phyloP scores from a whole-genome alignment of 106 monocot species.

The Allium sativum region DNA sequence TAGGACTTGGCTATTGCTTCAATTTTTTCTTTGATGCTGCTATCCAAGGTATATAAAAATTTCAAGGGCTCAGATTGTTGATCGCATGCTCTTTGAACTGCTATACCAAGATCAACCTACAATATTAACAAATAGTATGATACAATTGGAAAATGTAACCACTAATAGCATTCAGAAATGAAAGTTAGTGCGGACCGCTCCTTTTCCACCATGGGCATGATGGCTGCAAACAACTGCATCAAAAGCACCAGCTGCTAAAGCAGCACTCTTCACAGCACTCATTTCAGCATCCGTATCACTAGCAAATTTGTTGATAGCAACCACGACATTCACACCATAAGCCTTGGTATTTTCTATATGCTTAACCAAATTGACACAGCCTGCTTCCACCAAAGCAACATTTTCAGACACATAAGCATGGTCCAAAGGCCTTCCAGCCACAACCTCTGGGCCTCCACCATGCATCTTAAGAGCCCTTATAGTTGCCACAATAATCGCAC shows the following conservation, averaged over 20 bases:
- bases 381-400: constrained; percentile 80
- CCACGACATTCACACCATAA: constrained; percentile 96
- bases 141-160: too few relatives aligned
- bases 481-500: constrained; percentile 91
- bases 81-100: constrained; percentile 91
- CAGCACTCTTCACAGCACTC: constrained; percentile 61
- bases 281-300: constrained; percentile 84
- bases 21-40: constrained; percentile 89
- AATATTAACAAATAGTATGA: constrained; percentile 5
- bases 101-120: constrained; percentile 94
- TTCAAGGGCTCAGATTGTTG: constrained; percentile 49
- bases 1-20: constrained; percentile 90
- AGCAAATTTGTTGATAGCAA: constrained; percentile 90
- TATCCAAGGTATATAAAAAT: constrained; percentile 79
- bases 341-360: constrained; percentile 72
- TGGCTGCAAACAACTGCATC: constrained; percentile 94
- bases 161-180: too few relatives aligned
- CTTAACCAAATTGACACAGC: constrained; percentile 73
- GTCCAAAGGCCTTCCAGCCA: constrained; percentile 85
- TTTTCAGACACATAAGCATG: constrained; percentile 77
- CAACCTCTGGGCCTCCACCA: constrained; percentile 94
- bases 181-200: constrained; percentile 55
- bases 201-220: constrained; percentile 97
- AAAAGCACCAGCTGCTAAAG: constrained; percentile 87
- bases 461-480: constrained; percentile 97